Evolutionary conservation across 2,329 filamentous ascomycete species (phyloP).

Genomic region (Taxawa tesnikishii): DNA sequence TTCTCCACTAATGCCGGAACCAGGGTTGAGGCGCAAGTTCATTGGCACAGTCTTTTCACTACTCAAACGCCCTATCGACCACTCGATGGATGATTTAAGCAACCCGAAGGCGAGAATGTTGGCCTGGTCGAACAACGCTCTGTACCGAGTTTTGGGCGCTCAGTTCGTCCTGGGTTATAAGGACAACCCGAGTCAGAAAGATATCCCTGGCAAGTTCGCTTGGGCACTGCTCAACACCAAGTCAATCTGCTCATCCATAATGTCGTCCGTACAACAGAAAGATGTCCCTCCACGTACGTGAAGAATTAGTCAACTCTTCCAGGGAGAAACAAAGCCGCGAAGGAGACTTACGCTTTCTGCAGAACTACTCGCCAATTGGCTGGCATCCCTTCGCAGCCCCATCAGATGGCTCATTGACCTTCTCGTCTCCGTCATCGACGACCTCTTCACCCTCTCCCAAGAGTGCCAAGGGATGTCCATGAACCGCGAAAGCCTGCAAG

Average conservation of each 20-base stretch:
- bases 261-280: too few species aligned
- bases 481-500: too few species aligned
- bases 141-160: constrained; percentile 67
- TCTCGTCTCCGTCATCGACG: constrained; percentile 42
- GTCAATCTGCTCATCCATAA: constrained; percentile 36
- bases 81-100: constrained; percentile 60
- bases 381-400: constrained; percentile 60
- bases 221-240: constrained; percentile 65
- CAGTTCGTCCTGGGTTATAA: constrained; percentile 67
- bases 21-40: constrained; percentile 53
- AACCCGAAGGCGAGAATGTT: constrained; percentile 50
- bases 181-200: constrained; percentile 44
- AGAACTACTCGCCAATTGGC: constrained; percentile 60
- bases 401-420: constrained; percentile 67
- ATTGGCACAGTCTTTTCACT: constrained; percentile 55
- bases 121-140: constrained; percentile 54
- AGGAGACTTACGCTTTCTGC: too few species aligned
- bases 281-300: too few species aligned
- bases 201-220: constrained; percentile 60
- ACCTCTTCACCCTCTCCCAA: constrained; percentile 25
- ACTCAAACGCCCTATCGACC: constrained; percentile 66
- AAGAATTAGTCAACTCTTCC: too few species aligned
- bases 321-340: too few species aligned
- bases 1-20: too few species aligned
- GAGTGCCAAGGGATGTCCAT: background rate